Base-by-base conservation (phyloP, 495 filamentous ascomycete species). In the Penicillium tannophilum region DNA sequence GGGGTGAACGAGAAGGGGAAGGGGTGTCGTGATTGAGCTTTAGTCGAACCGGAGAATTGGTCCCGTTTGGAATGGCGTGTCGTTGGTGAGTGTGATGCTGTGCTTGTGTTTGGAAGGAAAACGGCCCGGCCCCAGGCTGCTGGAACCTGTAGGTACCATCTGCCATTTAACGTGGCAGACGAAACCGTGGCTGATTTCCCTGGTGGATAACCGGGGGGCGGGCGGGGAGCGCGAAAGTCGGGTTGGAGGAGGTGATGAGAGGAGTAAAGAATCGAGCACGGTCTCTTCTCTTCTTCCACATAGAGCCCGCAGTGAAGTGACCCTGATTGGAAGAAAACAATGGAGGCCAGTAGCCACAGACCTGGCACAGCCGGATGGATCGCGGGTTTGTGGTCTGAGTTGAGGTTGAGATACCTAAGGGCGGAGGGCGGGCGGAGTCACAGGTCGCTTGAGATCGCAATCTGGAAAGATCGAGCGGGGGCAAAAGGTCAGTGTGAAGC, bases 131-230 rank as follows among this genome's bases (percentile, higher is more conserved):
- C 76, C 83, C 84, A 80, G 86, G 76, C 82, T 88, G 84, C 77
- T 86, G 84, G 82, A 86, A 89, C 75, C 86, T 85, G 80, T 88
- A 85, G 72, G 80, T 81, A 87, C 85, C 89, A 90, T 92, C 89
- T 84, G 89, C 89, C 89, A 92, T 92, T 83, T 86, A 88, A 80
- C 72, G 74, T 71, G 74, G 73, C 74, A 73, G 72, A 78, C 64
- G 73, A 74, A 67, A 74, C 72, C 72, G 67, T 67, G 65, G 61
- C 59, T 70, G 68, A 59, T 68, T 67, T 66, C 60, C 61, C 62
- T 73, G 67, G 53, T 49, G 61, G 51, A 56, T 56, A 43, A 64
- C 65, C 54, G 62, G 60, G 61, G 63, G 61, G 67, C 56, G 56
- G 63, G 63, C 31, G 59, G 54, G 60, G 30, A 58, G 60, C 51